Evolutionary conservation across 441 rosid genomes (phyloP).

Genomic region (Rhodomyrtus psidioides): DNA sequence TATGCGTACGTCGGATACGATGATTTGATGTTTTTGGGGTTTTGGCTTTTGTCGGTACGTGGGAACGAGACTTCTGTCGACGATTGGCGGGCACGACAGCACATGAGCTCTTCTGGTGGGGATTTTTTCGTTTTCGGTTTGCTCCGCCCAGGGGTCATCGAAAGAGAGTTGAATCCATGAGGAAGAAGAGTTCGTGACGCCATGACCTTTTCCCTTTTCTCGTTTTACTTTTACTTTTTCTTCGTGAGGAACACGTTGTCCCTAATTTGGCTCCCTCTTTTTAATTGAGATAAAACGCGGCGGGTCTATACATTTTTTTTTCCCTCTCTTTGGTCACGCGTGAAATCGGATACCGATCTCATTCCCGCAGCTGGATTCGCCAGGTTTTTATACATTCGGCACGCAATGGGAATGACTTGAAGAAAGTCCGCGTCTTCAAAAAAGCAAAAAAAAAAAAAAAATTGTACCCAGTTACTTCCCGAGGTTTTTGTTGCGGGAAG

Average conservation of each 20-base stretch:
- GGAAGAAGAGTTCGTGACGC: rapidly evolving
- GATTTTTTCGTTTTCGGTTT: no score
- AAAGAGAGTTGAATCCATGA: rapidly evolving
- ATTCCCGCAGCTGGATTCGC: neutral
- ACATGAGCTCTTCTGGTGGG: no score
- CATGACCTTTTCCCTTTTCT: neutral
- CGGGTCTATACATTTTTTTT: neutral
- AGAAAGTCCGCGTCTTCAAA: neutral
- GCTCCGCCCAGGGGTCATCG: no score
- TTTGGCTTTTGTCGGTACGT: no score
- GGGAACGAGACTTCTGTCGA: no score
- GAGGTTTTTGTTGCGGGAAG: neutral
- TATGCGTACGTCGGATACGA: no score
- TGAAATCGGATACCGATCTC: neutral
- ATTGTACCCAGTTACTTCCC: neutral
- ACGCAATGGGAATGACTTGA: rapidly evolving
- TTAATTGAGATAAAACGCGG: neutral
- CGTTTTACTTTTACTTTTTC: neutral
- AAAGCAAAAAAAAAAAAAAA: no score
- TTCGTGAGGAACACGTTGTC: neutral
- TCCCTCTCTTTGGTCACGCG: neutral
- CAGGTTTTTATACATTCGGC: neutral
- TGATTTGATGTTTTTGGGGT: no score
- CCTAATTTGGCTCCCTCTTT: neutral
- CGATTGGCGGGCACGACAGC: no score